Conservation (phyloP, 768 basidiomycete genomes). For the Hypsizygus marmoreus region DNA sequence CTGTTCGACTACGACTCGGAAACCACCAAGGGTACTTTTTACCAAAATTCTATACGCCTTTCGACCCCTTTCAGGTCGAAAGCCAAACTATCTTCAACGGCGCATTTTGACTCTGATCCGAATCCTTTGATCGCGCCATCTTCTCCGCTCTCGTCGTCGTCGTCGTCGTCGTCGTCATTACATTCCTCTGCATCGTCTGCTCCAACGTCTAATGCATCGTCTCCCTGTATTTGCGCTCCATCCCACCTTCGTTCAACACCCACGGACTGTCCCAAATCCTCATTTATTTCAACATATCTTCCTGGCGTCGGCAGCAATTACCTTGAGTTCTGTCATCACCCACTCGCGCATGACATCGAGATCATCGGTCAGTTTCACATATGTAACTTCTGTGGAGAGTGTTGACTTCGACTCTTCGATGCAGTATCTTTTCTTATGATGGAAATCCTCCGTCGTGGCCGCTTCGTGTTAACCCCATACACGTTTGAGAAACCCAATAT, state of each 20-base stretch:
- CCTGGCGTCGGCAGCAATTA: constrained; percentile 58
- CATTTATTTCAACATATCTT: constrained; percentile 51
- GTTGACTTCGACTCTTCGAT: constrained; percentile 11
- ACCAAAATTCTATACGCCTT: constrained; percentile 50
- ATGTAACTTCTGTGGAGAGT: neutral
- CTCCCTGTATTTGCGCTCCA: neutral
- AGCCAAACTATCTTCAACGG: constrained; percentile 1
- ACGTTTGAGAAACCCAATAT: constrained; percentile 48
- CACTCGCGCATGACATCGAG: constrained; percentile 50
- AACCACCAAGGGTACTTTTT: constrained; percentile 49
- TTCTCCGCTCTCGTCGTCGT: constrained; percentile 17
- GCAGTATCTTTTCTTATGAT: constrained; percentile 65
- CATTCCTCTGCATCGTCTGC: constrained; percentile 4
- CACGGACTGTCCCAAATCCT: constrained; percentile 31
- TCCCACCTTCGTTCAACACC: neutral
- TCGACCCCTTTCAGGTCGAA: constrained; percentile 29
- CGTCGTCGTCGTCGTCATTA: constrained; percentile 20
- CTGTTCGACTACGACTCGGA: constrained; percentile 56
- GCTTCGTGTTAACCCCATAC: constrained; percentile 53
- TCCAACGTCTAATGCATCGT: constrained; percentile 1
- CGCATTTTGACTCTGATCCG: no score
- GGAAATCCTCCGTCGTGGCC: constrained; percentile 62
- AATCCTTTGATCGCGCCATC: constrained; percentile 9
- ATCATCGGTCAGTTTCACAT: constrained; percentile 45
- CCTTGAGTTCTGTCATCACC: constrained; percentile 55